Conservation (phyloP, 495 filamentous ascomycete genomes). For the Choiromyces venosus region DNA sequence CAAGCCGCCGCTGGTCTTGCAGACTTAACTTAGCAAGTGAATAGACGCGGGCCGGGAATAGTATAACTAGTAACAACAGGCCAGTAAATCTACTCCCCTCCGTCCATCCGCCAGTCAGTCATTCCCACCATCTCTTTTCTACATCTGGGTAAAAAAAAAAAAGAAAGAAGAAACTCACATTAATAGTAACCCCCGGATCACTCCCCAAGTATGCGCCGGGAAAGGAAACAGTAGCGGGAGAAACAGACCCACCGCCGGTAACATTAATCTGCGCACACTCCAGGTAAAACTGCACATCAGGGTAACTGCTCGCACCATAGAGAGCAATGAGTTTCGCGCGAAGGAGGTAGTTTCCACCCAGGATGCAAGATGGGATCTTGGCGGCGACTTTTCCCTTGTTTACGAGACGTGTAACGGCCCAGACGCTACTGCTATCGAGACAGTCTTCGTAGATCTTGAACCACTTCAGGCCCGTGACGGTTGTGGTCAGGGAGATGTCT, state of each 20-base stretch:
- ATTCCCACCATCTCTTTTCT: background rate
- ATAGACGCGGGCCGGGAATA: constrained; percentile 50
- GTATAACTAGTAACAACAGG: constrained; percentile 49
- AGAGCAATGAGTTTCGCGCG: constrained; percentile 53
- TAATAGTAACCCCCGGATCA: constrained; percentile 61
- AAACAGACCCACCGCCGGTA: constrained; percentile 57
- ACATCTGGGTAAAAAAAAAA: too few species aligned
- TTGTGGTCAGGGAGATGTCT: constrained; percentile 16
- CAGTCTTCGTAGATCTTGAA: constrained; percentile 45
- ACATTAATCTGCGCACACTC: constrained; percentile 48
- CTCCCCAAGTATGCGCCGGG: constrained; percentile 56
- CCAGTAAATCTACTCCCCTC: constrained; percentile 47
- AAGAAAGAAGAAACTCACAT: constrained; percentile 33
- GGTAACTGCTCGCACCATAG: constrained; percentile 42
- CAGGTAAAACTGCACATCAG: constrained; percentile 36
- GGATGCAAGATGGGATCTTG: constrained; percentile 47
- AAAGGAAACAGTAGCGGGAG: constrained; percentile 55
- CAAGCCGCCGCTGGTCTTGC: too few species aligned
- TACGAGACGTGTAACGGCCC: constrained; percentile 49
- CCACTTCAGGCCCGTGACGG: constrained; percentile 34
- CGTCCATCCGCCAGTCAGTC: background rate
- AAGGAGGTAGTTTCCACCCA: constrained; percentile 50
- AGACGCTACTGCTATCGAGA: constrained; percentile 37
- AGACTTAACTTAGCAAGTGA: constrained; percentile 15
- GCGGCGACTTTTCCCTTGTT: constrained; percentile 46